Evolutionary conservation across 2,329 filamentous ascomycete genomes (phyloP).

Genomic region (Xylariaceae sp.): DNA sequence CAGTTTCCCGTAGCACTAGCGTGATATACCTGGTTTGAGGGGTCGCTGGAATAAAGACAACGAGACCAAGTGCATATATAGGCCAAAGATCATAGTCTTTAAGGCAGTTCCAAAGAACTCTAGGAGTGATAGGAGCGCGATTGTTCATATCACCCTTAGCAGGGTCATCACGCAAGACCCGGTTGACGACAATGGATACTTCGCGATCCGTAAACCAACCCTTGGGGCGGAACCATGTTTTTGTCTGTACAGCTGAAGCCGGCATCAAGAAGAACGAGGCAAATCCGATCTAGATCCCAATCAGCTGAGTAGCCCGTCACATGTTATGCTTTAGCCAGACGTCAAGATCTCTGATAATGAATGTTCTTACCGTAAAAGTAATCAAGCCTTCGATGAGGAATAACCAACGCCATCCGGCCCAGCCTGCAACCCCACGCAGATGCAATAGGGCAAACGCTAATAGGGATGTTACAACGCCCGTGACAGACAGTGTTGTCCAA

Average conservation of each 20-base stretch:
- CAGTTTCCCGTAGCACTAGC: conserved; percentile 55
- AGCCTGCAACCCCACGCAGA: conserved; percentile 46
- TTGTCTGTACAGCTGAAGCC: conserved; percentile 53
- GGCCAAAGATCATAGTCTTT: conserved; percentile 64
- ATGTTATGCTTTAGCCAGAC: neutral
- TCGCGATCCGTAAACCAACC: conserved; percentile 65
- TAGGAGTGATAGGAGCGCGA: conserved; percentile 57
- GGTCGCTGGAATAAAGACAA: conserved; percentile 54
- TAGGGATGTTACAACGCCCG: conserved; percentile 43
- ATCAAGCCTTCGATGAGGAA: conserved; percentile 63
- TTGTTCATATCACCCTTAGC: conserved; percentile 65
- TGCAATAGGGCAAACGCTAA: conserved; percentile 46
- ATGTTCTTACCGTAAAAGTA: conserved; percentile 46
- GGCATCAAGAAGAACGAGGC: conserved; percentile 61
- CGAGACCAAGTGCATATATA: conserved; percentile 56
- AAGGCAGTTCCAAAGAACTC: conserved; percentile 54
- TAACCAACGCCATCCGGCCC: conserved; percentile 53
- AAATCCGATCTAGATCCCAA: conserved; percentile 48
- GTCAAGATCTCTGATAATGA: neutral
- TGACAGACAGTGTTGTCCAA: conserved; percentile 45
- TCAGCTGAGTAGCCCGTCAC: neutral
- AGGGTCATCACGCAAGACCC: conserved; percentile 62
- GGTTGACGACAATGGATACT: conserved; percentile 63
- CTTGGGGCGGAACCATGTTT: conserved; percentile 54
- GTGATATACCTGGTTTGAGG: conserved; percentile 58